phyloP scores from a whole-genome alignment of 257 asterid genomes.

The Scutellaria minor region DNA sequence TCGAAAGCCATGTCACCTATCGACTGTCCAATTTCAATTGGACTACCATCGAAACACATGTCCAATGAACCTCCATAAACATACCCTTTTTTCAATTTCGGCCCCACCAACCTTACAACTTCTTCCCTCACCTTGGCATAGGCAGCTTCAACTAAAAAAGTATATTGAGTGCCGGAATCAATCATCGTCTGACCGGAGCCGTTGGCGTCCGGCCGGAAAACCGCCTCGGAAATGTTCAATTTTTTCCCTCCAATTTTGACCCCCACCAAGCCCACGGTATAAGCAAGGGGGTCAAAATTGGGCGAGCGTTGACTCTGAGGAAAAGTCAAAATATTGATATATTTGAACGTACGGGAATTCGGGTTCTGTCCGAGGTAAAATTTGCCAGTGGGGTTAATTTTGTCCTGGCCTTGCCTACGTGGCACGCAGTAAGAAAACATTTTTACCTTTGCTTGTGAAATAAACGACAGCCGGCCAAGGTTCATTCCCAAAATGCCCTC shows the following conservation, averaged over 20 bases:
- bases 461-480: conserved; percentile 70
- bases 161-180: conserved; percentile 91
- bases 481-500: conserved; percentile 95
- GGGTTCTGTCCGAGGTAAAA: conserved; percentile 81
- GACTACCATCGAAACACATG: conserved; percentile 71
- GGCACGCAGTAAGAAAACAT: conserved; percentile 92
- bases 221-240: conserved; percentile 53
- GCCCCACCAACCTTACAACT: conserved; percentile 56
- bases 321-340: conserved; percentile 56
- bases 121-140: conserved; percentile 60
- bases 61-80: conserved; percentile 64
- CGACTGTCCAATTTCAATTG: conserved; percentile 43
- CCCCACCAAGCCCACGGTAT: conserved; percentile 62
- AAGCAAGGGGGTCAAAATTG: conserved; percentile 79
- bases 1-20: conserved; percentile 67
- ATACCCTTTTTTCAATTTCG: conserved; percentile 60
- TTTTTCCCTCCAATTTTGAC: conserved; percentile 63
- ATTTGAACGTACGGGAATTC: conserved; percentile 49
- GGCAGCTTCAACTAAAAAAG: conserved; percentile 69
- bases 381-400: conserved; percentile 51
- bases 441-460: conserved; percentile 66
- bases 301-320: conserved; percentile 66
- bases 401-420: conserved; percentile 31
- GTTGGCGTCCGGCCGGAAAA: conserved; percentile 64
- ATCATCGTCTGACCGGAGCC: conserved; percentile 92